These are phyloP conservation scores for Agaricus subrufescens DNA, from an alignment of 768 basidiomycete species.

Conservation along the genomic window DNA sequence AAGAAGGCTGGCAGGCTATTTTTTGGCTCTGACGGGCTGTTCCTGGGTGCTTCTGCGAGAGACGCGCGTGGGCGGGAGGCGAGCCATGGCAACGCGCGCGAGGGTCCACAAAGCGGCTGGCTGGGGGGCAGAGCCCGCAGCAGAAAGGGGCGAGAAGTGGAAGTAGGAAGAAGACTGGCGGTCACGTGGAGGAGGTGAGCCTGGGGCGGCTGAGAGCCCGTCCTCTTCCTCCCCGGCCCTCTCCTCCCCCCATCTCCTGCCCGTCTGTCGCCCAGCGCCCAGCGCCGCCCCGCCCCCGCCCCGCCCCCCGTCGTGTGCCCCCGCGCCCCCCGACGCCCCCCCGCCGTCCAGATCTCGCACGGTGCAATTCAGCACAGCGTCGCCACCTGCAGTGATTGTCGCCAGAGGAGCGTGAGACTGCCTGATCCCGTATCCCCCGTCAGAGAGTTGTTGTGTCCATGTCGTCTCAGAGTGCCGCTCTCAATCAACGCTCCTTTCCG, in stretches of 20 bases:
- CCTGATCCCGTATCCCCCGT: constrained; percentile 1
- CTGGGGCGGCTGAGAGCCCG: too few species aligned
- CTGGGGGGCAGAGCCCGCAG: too few species aligned
- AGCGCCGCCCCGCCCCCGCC: background rate
- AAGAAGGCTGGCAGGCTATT: too few species aligned
- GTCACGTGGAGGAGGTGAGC: too few species aligned
- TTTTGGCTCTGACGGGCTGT: too few species aligned
- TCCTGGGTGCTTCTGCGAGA: too few species aligned
- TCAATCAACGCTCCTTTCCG: constrained; percentile 38
- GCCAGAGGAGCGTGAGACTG: constrained; percentile 4
- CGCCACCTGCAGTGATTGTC: constrained; percentile 2
- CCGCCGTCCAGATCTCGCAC: background rate
- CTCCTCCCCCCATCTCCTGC: background rate
- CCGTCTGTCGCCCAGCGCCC: background rate
- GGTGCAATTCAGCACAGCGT: background rate
- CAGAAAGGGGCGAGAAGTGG: too few species aligned
- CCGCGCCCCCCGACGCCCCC: background rate
- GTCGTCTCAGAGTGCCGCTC: constrained; percentile 41
- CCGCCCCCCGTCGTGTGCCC: background rate
- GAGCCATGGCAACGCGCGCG: too few species aligned
- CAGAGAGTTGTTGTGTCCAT: constrained; percentile 21
- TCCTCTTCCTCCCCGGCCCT: too few species aligned
- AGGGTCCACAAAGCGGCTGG: too few species aligned
- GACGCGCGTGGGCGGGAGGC: too few species aligned
- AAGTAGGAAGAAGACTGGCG: too few species aligned